Evolutionary conservation across 805 yeast genomes (phyloP).

Genomic region (Cyberlindnera xishuangbannaensis): DNA sequence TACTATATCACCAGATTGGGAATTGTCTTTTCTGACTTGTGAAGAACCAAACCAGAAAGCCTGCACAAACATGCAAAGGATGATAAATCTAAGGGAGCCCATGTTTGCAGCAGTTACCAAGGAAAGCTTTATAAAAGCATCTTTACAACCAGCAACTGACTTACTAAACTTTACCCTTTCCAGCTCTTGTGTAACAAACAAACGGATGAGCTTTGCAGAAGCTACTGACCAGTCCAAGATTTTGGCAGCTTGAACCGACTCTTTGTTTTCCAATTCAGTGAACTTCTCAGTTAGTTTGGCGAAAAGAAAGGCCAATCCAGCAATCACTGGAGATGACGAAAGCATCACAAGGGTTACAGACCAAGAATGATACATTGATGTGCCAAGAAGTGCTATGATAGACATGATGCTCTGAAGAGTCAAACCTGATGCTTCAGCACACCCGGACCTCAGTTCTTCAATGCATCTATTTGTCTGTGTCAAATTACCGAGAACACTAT

Average conservation of each 20-base stretch:
- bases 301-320: conserved; percentile 39
- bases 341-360: conserved; percentile 72
- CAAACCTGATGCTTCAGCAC: conserved; percentile 60
- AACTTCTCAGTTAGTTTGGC: conserved; percentile 45
- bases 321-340: conserved; percentile 67
- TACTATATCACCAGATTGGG: conserved; percentile 58
- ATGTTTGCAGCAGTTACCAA: conserved; percentile 48
- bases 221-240: conserved; percentile 65
- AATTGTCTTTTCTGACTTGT: conserved; percentile 46
- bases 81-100: conserved; percentile 49
- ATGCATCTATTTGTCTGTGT: conserved; percentile 65
- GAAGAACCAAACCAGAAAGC: conserved; percentile 88
- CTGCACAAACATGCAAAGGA: conserved; percentile 76
- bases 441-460: conserved; percentile 65
- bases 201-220: conserved; percentile 54
- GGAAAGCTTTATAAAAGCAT: conserved; percentile 38
- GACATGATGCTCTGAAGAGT: conserved; percentile 50
- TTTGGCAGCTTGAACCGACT: conserved; percentile 51
- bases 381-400: conserved; percentile 46
- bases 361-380: conserved; percentile 81
- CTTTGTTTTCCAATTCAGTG: conserved; percentile 51
- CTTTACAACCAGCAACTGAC: conserved; percentile 27
- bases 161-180: conserved; percentile 44
- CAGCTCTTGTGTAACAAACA: conserved; percentile 46
- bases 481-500: conserved; percentile 54